Conservation (phyloP, 371 early-diverging fungal genomes). For the Syncephalastrum contaminatum region DNA sequence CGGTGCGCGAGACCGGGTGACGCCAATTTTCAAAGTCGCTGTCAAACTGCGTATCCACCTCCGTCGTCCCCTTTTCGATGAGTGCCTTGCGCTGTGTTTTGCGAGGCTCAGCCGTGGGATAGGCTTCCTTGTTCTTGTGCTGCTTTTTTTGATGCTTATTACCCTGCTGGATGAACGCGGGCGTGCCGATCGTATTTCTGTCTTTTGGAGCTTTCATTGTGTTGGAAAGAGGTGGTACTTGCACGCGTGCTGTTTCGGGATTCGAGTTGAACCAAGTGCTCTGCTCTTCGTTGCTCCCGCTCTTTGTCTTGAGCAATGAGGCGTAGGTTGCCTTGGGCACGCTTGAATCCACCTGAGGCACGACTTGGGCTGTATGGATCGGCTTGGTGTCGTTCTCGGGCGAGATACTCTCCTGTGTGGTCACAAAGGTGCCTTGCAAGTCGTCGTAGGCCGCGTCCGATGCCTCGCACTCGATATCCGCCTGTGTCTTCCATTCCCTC, state of each 20-base stretch:
- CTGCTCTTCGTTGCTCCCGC: neutral
- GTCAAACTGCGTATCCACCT: slow-evolving; percentile 9
- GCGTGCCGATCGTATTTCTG: neutral
- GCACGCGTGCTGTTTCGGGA: slow-evolving; percentile 17
- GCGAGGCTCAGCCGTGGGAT: slow-evolving; percentile 2
- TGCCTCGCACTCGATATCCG: slow-evolving; percentile 11
- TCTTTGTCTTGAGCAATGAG: too few relatives aligned
- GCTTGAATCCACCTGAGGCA: neutral
- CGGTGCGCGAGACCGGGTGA: too few relatives aligned
- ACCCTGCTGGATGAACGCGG: neutral
- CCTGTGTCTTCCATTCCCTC: neutral
- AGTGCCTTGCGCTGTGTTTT: too few relatives aligned
- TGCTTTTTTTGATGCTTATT: neutral
- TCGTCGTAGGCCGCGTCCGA: slow-evolving; percentile 15
- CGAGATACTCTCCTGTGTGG: neutral
- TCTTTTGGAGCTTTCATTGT: neutral
- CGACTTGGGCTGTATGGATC: slow-evolving; percentile 2
- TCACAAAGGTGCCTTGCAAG: slow-evolving; percentile 10
- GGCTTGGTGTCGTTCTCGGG: neutral
- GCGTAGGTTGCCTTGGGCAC: neutral
- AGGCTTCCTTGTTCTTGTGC: neutral
- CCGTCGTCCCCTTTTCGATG: neutral
- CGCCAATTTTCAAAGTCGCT: slow-evolving; percentile 21
- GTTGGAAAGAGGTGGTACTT: slow-evolving; percentile 15
- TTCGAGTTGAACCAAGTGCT: slow-evolving; percentile 12